Base-by-base conservation (phyloP, 805 yeast species). In the Wickerhamiella parazyma region DNA sequence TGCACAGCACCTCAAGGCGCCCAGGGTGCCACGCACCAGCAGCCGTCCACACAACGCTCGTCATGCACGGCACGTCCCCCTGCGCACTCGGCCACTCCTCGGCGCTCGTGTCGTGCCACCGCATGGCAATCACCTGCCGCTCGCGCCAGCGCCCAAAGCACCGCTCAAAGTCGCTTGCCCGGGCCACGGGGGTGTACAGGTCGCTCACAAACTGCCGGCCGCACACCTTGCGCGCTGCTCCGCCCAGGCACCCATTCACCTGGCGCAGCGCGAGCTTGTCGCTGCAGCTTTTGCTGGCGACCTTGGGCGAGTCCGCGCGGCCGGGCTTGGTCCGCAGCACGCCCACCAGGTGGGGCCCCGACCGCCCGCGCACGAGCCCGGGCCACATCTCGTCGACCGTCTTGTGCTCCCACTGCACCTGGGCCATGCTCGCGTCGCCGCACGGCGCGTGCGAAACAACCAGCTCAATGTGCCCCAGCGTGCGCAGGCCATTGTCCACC, bases 311-410 rank as follows among this genome's bases (percentile, higher is more conserved):
- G 56, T 91, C 97, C 22, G 67, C 58, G 41, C 97, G 60, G 1
- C 98, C 98, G 0, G 97, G 98, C 55, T 91, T 89, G 0, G 97
- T 87, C 49, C 98, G 67, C 1, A 89, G 86, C 7, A 65, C 60
- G 0, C 95, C 94, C 2, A 69, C 28, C 19, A 40, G 11, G 19
- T 33, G 38, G 2, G 43, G 43, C 5, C 38, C 43, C 2, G 38
- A 33, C 5, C 43, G 25, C 11, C 43, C 50, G 29, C 29, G 36
- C 41, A 31, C 38, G 25, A 26, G 29, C 9, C 42, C 44, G 10
- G 29, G 29, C 28, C 22, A 37, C 16, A 16, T 38, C 12, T 33
- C 19, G 26, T 25, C 28, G 4, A 19, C 25, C 12, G 43, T 33
- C 9, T n/a, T 25, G 24, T 40, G 38, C 6, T 40, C 43, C 43